Conservation (phyloP, 805 yeast species). For the Barnettozyma sucrosica region DNA sequence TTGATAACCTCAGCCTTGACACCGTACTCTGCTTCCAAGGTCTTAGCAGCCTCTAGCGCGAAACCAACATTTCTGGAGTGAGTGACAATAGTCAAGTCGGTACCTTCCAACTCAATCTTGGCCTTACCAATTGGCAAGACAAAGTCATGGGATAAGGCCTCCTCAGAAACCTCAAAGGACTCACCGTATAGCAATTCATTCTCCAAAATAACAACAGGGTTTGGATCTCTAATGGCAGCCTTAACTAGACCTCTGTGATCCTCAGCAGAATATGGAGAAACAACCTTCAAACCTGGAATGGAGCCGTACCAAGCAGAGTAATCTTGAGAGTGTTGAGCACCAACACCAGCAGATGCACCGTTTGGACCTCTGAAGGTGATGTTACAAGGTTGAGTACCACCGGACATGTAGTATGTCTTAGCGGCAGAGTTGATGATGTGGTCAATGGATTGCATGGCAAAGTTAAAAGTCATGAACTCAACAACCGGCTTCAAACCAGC, state of each 20-base stretch:
- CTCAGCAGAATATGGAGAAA: conserved; percentile 92
- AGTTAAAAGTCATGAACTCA: conserved; percentile 98
- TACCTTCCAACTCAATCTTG: conserved; percentile 89
- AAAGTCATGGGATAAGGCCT: conserved; percentile 81
- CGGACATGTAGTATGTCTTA: conserved; percentile 98
- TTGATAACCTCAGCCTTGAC: conserved; percentile 91
- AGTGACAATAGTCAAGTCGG: conserved; percentile 82
- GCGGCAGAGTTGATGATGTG: conserved; percentile 98
- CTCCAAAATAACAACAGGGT: conserved; percentile 93
- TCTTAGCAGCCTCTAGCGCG: conserved; percentile 86
- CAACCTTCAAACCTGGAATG: conserved; percentile 95
- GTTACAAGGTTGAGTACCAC: conserved; percentile 97
- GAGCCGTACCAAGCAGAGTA: conserved; percentile 97
- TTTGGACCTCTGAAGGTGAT: conserved; percentile 98
- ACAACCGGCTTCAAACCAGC: conserved; percentile 88
- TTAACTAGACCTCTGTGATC: conserved; percentile 94
- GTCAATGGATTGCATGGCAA: conserved; percentile 99
- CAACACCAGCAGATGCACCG: conserved; percentile 99
- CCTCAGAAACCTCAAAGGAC: conserved; percentile 82
- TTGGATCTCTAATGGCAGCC: conserved; percentile 97
- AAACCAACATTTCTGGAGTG: conserved; percentile 88
- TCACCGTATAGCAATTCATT: conserved; percentile 95
- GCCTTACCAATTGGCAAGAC: conserved; percentile 93
- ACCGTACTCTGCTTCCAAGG: conserved; percentile 76
- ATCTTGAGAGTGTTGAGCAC: conserved; percentile 98